These are phyloP conservation scores for Amanita molliuscula DNA, from an alignment of 768 basidiomycete genomes.

Conservation along the genomic window DNA sequence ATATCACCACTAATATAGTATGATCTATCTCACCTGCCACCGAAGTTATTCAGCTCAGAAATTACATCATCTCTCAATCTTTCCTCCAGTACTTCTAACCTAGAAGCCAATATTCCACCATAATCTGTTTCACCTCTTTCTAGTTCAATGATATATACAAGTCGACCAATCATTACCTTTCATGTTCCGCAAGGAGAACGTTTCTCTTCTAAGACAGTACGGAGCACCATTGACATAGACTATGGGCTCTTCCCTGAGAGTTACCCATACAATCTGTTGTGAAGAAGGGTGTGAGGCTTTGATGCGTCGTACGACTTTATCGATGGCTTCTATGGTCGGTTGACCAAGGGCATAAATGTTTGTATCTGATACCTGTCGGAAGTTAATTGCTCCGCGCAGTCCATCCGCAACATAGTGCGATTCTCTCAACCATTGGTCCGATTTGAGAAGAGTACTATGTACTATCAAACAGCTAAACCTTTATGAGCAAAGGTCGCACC, in stretches of 20 bases:
- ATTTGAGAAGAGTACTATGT: constrained; percentile 74
- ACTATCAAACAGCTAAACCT: neutral
- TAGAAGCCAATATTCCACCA: constrained; percentile 85
- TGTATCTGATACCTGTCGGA: constrained; percentile 72
- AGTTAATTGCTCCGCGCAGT: constrained; percentile 91
- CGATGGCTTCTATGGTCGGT: constrained; percentile 81
- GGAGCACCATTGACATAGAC: constrained; percentile 90
- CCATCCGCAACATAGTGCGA: constrained; percentile 54
- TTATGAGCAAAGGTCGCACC: constrained; percentile 28
- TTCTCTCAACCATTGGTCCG: constrained; percentile 82
- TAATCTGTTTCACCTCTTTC: constrained; percentile 48
- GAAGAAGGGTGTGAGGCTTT: constrained; percentile 49
- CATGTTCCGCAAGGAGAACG: constrained; percentile 87
- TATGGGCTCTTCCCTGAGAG: constrained; percentile 86
- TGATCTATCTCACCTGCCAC: constrained; percentile 49
- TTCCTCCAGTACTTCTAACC: constrained; percentile 86
- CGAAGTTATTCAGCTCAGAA: constrained; percentile 72
- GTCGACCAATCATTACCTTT: constrained; percentile 44
- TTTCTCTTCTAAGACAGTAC: constrained; percentile 81
- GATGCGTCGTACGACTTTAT: constrained; percentile 62
- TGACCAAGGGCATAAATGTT: constrained; percentile 91
- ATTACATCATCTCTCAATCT: constrained; percentile 83
- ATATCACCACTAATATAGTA: neutral
- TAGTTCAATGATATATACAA: neutral
- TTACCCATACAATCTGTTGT: constrained; percentile 76